Evolutionary conservation across 306 rosid genomes (phyloP).

Genomic region (Dalbergia oliveri): DNA sequence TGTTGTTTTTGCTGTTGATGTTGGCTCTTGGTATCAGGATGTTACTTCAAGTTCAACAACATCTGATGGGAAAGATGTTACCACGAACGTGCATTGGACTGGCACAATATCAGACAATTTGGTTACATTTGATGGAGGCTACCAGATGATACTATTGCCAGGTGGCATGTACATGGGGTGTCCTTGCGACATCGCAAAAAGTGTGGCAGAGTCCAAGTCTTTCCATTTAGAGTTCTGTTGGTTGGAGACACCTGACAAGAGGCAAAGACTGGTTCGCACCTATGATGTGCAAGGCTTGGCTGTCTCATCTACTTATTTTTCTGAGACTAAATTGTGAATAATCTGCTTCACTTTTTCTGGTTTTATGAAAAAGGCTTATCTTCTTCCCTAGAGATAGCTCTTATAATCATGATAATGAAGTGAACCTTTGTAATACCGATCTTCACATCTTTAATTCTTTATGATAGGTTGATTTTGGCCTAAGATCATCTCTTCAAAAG

Average conservation of each 20-base stretch:
- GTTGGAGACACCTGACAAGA: constrained; percentile 77
- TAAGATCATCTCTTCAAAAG: too few species aligned
- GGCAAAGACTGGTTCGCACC: constrained; percentile 91
- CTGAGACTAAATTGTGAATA: constrained; percentile 68
- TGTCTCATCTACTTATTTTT: constrained; percentile 88
- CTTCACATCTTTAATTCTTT: constrained; percentile 34
- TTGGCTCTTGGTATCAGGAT: constrained; percentile 57
- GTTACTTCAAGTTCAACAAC: constrained; percentile 74
- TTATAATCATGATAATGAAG: constrained; percentile 8
- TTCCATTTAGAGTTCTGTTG: constrained; percentile 98
- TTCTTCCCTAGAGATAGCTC: neutral
- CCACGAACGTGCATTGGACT: constrained; percentile 84
- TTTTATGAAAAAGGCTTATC: neutral
- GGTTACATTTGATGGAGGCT: constrained; percentile 79
- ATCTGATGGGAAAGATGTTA: constrained; percentile 59
- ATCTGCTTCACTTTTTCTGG: neutral
- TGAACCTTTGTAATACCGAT: constrained; percentile 4
- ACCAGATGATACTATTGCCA: constrained; percentile 82
- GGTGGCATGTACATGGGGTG: constrained; percentile 97
- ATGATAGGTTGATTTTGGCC: neutral
- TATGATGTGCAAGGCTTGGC: constrained; percentile 93
- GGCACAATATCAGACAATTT: constrained; percentile 71
- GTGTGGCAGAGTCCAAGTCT: constrained; percentile 71
- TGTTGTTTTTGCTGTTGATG: constrained; percentile 24
- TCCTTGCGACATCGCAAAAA: constrained; percentile 84